phyloP scores from a whole-genome alignment of 345 rosid genomes.

The Melaleuca quinquenervia region DNA sequence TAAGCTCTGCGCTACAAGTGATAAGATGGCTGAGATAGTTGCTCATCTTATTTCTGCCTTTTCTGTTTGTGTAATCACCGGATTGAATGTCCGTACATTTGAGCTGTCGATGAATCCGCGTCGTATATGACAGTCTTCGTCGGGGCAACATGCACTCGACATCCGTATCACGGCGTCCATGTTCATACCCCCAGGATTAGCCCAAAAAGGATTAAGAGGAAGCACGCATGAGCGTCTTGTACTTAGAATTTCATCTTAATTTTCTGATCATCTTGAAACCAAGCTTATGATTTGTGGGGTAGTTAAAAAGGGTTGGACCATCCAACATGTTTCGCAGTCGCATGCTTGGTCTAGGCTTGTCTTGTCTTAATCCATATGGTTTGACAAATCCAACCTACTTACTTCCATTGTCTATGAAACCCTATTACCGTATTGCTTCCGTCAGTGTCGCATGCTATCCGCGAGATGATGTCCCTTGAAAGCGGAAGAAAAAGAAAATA shows the following conservation, averaged over 20 bases:
- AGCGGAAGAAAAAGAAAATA: not conserved
- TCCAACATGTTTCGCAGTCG: not conserved
- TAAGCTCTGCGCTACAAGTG: not conserved
- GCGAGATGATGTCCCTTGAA: not conserved
- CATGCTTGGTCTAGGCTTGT: not conserved
- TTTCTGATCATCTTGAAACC: not conserved
- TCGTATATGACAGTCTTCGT: not conserved
- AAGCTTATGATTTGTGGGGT: not conserved
- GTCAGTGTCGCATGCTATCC: not conserved
- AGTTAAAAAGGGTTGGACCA: not conserved
- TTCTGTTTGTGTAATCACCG: not conserved
- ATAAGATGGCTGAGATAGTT: not conserved
- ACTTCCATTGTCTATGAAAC: not conserved
- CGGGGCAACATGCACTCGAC: not conserved
- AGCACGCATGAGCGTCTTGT: not conserved
- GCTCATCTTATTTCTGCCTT: not conserved
- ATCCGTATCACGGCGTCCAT: not conserved
- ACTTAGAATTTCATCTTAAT: not conserved
- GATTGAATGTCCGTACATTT: not conserved
- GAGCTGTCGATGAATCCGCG: not conserved
- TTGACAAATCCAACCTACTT: not conserved
- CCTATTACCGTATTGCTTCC: not conserved
- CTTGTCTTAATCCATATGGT: not conserved
- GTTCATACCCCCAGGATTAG: not conserved
- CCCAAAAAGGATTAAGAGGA: not conserved